Base-by-base conservation (phyloP, 129 eudicot genomes). In the Helichrysum umbraculigerum region DNA sequence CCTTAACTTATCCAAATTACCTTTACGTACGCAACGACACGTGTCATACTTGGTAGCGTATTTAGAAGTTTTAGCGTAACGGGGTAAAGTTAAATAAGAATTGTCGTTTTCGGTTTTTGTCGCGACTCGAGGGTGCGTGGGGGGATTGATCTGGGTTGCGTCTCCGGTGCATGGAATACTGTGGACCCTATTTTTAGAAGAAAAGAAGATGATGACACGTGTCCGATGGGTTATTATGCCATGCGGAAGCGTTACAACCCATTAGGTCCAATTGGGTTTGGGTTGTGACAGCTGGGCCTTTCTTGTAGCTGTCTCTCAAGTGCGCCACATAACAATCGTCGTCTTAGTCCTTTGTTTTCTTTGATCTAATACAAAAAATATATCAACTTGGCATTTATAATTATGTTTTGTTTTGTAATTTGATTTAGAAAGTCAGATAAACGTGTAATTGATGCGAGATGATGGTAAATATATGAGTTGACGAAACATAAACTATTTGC, bases 231-330 rank as follows among this genome's bases (percentile, higher is more conserved):
- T 44, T 7, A 10, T 60, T 0, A 51, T 78, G 84, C 88, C 91
- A 84, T 39, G 69, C 81, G 88, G 84, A 68, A 1, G 44, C n/a
- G n/a, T n/a, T n/a, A n/a, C n/a, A n/a, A n/a, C n/a, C n/a, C n/a
- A n/a, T n/a, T n/a, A n/a, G n/a, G n/a, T n/a, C n/a, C n/a, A n/a
- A n/a, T 39, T 79, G 73, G 83, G 82, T 73, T 77, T 42, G 6
- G 70, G 54, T 25, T 66, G 73, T 79, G 85, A 87, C 91, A 84
- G 83, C 83, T 87, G 88, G 79, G 54, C 50, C 51, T 61, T 41
- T 56, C 79, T 71, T 75, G 70, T 65, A 44, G 20, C 61, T 76
- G 72, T 39, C 54, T 70, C 83, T 74, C 71, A 77, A 78, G 66
- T 69, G 77, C 73, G 78, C 70, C 70, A 16, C 78, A 73, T 82